Conservation (phyloP, 1,284 basidiomycete genomes). For the Heterobasidion occidentale region DNA sequence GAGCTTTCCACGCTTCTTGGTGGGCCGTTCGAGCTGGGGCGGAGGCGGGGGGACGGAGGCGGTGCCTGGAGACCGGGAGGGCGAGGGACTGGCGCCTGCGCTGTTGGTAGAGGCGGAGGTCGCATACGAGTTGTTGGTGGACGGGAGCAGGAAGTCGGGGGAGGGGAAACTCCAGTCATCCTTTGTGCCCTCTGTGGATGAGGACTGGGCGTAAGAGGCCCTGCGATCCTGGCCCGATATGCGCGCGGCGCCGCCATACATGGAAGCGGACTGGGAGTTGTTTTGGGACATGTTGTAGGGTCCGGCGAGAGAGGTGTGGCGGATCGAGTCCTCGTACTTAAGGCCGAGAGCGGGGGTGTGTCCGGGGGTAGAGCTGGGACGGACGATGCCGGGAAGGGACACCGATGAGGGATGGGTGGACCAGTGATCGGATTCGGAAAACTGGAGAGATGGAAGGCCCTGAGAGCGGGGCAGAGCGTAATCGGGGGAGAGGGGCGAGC, state of each 20-base stretch:
- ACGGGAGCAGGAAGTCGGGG: slow-evolving; percentile 29
- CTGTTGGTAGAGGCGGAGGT: slow-evolving; percentile 23
- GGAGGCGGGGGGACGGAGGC: slow-evolving; percentile 35
- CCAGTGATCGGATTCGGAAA: slow-evolving; percentile 13
- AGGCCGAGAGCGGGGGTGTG: slow-evolving; percentile 34
- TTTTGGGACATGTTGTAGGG: slow-evolving; percentile 43
- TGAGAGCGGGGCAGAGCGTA: slow-evolving; percentile 15
- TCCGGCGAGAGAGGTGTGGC: slow-evolving; percentile 54
- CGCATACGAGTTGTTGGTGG: slow-evolving; percentile 23
- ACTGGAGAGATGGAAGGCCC: slow-evolving; percentile 10
- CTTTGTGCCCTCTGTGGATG: slow-evolving; percentile 17
- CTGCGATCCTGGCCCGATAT: slow-evolving; percentile 65
- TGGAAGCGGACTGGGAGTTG: slow-evolving; percentile 26
- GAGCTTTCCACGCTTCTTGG: slow-evolving; percentile 77
- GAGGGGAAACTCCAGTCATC: slow-evolving; percentile 41
- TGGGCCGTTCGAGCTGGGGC: slow-evolving; percentile 62
- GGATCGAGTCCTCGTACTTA: slow-evolving; percentile 60
- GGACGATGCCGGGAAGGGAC: slow-evolving; percentile 26
- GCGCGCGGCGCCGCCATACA: slow-evolving; percentile 59
- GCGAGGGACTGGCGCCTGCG: slow-evolving; percentile 22
- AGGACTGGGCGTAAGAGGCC: slow-evolving; percentile 17
- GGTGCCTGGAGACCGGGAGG: slow-evolving; percentile 46
- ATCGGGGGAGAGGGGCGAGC: slow-evolving; percentile 37
- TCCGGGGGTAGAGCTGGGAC: slow-evolving; percentile 40
- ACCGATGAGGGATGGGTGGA: slow-evolving; percentile 3